Evolutionary conservation across 495 filamentous ascomycete species (phyloP).

Genomic region (Rhypophila decipiens): DNA sequence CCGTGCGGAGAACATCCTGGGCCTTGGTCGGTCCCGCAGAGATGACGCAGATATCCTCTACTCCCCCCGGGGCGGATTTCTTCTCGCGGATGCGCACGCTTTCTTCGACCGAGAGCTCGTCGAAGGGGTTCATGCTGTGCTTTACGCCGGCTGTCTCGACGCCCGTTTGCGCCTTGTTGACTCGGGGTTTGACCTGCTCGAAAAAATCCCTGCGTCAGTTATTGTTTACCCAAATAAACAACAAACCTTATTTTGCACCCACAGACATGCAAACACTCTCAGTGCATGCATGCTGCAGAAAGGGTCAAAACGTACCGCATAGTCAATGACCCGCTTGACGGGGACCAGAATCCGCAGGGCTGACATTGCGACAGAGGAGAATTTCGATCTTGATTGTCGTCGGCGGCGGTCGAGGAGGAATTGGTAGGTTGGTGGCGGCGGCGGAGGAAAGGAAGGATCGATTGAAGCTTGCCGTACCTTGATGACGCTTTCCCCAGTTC

Average conservation of each 20-base stretch:
- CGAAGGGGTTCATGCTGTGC: slow-evolving; percentile 98
- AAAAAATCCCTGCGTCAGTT: background rate
- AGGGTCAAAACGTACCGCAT: slow-evolving; percentile 61
- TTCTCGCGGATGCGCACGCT: slow-evolving; percentile 87
- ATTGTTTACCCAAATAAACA: background rate
- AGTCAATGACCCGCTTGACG: slow-evolving; percentile 97
- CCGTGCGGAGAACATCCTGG: slow-evolving; percentile 80
- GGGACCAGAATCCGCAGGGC: slow-evolving; percentile 88
- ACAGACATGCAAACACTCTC: background rate
- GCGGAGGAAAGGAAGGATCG: too few relatives aligned
- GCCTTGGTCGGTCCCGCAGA: slow-evolving; percentile 82
- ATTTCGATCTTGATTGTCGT: slow-evolving; percentile 17
- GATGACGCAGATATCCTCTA: slow-evolving; percentile 86
- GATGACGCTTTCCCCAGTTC: background rate
- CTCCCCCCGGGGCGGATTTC: slow-evolving; percentile 49
- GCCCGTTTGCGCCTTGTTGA: slow-evolving; percentile 92
- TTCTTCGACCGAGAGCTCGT: slow-evolving; percentile 96
- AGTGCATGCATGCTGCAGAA: background rate
- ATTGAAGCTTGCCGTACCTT: too few relatives aligned
- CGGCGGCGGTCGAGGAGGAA: slow-evolving; percentile 3
- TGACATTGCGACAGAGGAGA: slow-evolving; percentile 54
- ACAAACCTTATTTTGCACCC: background rate
- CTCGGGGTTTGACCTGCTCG: slow-evolving; percentile 88
- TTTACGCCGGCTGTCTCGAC: slow-evolving; percentile 90
- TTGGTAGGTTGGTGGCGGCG: slow-evolving; percentile 11